These are phyloP conservation scores for Trichosporon sp. DNA, from an alignment of 1,284 basidiomycete genomes.

Conservation along the genomic window DNA sequence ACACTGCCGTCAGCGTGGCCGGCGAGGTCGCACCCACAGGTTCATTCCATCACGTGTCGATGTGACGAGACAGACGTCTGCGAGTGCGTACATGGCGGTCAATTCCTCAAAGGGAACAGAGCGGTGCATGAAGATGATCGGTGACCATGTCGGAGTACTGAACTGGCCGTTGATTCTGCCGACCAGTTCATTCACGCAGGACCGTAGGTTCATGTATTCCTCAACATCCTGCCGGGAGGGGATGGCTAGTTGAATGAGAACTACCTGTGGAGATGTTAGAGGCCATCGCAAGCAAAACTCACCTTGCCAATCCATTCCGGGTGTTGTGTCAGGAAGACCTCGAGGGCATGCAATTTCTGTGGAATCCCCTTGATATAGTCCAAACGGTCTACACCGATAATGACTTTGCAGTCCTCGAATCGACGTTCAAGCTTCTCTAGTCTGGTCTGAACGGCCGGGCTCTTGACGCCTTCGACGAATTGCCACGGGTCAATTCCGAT, in stretches of 20 bases:
- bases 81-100: conserved; percentile 91
- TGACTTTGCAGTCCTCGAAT: conserved; percentile 92
- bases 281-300: conserved; percentile 11
- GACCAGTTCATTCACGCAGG: conserved; percentile 95
- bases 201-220: conserved; percentile 95
- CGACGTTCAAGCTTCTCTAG: conserved; percentile 77
- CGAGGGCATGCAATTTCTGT: conserved; percentile 93
- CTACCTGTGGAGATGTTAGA: conserved; percentile 59
- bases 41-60: conserved; percentile 99
- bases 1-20: conserved; percentile 57
- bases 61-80: conserved; percentile 93
- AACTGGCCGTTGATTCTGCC: conserved; percentile 97
- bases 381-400: conserved; percentile 94
- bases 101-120: conserved; percentile 89
- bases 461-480: conserved; percentile 81
- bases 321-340: conserved; percentile 93
- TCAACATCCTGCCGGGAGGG: conserved; percentile 97
- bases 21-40: conserved; percentile 48
- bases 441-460: conserved; percentile 71
- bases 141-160: conserved; percentile 98
- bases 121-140: conserved; percentile 98
- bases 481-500: conserved; percentile 95
- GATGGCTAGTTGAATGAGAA: conserved; percentile 92
- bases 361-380: conserved; percentile 99
- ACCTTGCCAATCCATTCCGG: conserved; percentile 99